Conservation (phyloP, 345 rosid species). For the Carallia pectinifolia region DNA sequence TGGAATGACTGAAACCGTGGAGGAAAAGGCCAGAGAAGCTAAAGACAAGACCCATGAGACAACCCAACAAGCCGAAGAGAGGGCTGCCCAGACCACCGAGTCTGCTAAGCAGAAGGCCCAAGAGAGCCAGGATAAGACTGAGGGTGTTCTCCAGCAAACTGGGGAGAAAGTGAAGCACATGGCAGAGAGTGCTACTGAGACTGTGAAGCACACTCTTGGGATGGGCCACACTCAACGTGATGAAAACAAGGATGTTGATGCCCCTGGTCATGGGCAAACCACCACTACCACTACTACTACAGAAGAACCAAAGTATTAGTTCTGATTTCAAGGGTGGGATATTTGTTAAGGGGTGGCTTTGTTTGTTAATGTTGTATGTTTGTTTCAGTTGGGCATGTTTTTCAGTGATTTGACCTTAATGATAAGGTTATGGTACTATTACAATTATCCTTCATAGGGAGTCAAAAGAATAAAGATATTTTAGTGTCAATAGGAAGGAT, state of each 20-base stretch:
- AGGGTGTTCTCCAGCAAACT: slow-evolving; percentile 47
- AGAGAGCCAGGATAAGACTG: slow-evolving; percentile 46
- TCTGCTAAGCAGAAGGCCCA: slow-evolving; percentile 14
- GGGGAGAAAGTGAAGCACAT: slow-evolving; percentile 57
- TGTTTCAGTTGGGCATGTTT: no score
- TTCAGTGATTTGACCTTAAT: no score
- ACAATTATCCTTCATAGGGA: no score
- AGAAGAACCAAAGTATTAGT: no score
- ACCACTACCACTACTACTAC: background rate
- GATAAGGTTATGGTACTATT: no score
- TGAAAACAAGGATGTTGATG: slow-evolving; percentile 24
- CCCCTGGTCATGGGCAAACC: background rate
- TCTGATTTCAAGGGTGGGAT: no score
- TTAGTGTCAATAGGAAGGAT: no score
- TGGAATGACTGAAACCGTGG: background rate
- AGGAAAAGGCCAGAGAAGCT: slow-evolving; percentile 8
- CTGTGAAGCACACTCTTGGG: slow-evolving; percentile 58
- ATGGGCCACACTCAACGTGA: slow-evolving; percentile 24
- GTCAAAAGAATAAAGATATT: no score
- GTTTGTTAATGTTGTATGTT: no score
- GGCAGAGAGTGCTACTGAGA: slow-evolving; percentile 58
- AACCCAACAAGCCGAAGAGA: slow-evolving; percentile 29
- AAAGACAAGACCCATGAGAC: slow-evolving; percentile 28
- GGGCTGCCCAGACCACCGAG: slow-evolving; percentile 14
- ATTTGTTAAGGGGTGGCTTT: no score